Percentiles rank a stretch among this genome's conserved stretches.
These are phyloP conservation scores for Venturia nashicola DNA, from an alignment of 2,329 filamentous ascomycete species.

Conservation along the genomic window DNA sequence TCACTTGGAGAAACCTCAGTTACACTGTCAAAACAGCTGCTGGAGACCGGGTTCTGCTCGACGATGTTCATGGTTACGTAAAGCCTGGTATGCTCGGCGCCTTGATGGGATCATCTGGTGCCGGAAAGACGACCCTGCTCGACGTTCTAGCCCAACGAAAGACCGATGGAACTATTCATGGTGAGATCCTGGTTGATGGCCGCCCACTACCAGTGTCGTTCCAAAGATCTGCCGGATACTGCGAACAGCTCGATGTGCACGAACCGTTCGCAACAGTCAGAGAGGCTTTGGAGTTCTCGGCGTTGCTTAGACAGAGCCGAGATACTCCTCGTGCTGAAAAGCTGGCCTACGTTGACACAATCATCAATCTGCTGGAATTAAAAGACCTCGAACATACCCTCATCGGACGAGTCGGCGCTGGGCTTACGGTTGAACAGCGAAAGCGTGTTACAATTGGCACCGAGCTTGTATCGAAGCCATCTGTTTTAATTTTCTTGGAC, in stretches of 20 bases:
- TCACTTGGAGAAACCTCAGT: conserved; percentile 78
- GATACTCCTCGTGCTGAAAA: conserved; percentile 49
- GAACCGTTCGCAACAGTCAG: conserved; percentile 54
- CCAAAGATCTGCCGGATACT: conserved; percentile 41
- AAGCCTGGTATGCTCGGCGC: conserved; percentile 67
- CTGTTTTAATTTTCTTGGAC: conserved; percentile 53
- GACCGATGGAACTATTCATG: conserved; percentile 31
- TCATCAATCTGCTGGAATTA: conserved; percentile 53
- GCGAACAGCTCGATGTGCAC: conserved; percentile 55
- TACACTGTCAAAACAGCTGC: conserved; percentile 52
- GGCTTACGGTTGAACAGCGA: conserved; percentile 40
- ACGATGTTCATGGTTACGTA: conserved; percentile 58
- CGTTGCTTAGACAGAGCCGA: conserved; percentile 48
- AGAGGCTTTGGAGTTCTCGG: conserved; percentile 54
- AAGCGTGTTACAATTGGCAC: conserved; percentile 42
- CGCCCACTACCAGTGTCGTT: conserved; percentile 24
- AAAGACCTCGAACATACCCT: conserved; percentile 52
- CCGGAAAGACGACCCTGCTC: conserved; percentile 28
- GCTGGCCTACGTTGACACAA: conserved; percentile 54
- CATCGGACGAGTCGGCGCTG: conserved; percentile 46
- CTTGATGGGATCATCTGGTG: conserved; percentile 67
- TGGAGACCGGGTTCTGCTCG: conserved; percentile 36
- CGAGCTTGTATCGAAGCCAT: conserved; percentile 44
- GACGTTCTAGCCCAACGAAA: conserved; percentile 31
- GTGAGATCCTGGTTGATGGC: conserved; percentile 34